Evolutionary conservation across 208 protist species (phyloP).

Genomic region (Trypanosoma avium): DNA sequence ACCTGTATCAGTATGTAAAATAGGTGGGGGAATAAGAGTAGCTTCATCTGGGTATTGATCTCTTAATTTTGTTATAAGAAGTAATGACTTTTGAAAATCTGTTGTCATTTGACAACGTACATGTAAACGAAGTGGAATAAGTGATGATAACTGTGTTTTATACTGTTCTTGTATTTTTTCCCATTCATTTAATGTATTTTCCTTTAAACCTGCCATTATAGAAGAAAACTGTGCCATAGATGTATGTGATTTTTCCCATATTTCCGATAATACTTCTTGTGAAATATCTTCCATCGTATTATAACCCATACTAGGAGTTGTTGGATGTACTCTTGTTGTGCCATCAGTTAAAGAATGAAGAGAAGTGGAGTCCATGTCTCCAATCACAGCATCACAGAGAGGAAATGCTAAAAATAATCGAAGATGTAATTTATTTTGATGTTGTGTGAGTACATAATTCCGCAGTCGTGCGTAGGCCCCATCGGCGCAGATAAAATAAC

Average conservation of each 20-base stretch:
- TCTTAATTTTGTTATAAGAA: conserved; percentile 42
- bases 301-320: conserved; percentile 20
- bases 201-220: background rate
- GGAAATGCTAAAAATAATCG: conserved; percentile 15
- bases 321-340: conserved; percentile 1
- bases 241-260: conserved; percentile 18
- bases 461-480: conserved; percentile 50
- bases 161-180: background rate
- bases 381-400: conserved; percentile 40
- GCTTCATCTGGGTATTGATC: conserved; percentile 18
- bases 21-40: conserved; percentile 16
- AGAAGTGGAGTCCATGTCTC: conserved; percentile 34
- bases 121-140: conserved; percentile 37
- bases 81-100: conserved; percentile 72
- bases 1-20: conserved; percentile 6
- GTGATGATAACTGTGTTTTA: background rate
- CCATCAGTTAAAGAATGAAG: background rate
- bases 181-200: background rate
- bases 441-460: conserved; percentile 23
- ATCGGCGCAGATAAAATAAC: conserved; percentile 76
- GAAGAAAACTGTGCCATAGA: background rate
- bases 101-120: conserved; percentile 78
- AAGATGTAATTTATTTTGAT: conserved; percentile 1
- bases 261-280: conserved; percentile 28
- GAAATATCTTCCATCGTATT: conserved; percentile 38